A percentile compares a stretch with the other conserved stretches of the same genome.
phyloP scores from a whole-genome alignment of 1,139 yeast genomes.

The Hyphopichia burtonii region DNA sequence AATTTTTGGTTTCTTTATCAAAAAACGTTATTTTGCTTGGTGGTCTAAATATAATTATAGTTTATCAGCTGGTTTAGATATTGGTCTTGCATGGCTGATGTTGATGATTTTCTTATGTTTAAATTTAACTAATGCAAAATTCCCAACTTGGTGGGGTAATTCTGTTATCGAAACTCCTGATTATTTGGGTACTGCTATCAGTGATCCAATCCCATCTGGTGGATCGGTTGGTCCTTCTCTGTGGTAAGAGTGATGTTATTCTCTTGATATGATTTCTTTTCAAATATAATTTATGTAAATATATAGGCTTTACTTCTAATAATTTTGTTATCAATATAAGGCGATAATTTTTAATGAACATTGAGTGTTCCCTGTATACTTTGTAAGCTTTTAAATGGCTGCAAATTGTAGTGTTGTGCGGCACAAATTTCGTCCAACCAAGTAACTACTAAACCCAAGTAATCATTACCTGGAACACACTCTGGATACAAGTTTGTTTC shows the following conservation, averaged over 20 bases:
- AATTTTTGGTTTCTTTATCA: conserved; percentile 24
- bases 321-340: no score
- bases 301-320: no score
- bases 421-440: no score
- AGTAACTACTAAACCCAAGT: no score
- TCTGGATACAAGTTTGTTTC: no score
- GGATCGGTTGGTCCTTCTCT: conserved; percentile 16
- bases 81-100: conserved; percentile 54
- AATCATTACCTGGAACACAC: no score
- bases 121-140: conserved; percentile 24
- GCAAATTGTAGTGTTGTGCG: no score
- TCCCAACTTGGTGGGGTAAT: conserved; percentile 62
- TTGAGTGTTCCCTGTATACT: no score
- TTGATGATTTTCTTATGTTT: conserved; percentile 47
- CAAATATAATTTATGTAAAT: no score
- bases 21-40: conserved; percentile 48
- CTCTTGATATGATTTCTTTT: no score
- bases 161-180: conserved; percentile 26
- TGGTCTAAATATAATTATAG: conserved; percentile 66
- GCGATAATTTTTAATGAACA: no score
- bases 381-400: no score
- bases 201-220: conserved; percentile 8
- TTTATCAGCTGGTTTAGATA: conserved; percentile 56
- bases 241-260: conserved; percentile 10
- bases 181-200: conserved; percentile 13